Evolutionary conservation across 2,329 filamentous ascomycete genomes (phyloP).

Genomic region (Fusarium sterilihyphosum): DNA sequence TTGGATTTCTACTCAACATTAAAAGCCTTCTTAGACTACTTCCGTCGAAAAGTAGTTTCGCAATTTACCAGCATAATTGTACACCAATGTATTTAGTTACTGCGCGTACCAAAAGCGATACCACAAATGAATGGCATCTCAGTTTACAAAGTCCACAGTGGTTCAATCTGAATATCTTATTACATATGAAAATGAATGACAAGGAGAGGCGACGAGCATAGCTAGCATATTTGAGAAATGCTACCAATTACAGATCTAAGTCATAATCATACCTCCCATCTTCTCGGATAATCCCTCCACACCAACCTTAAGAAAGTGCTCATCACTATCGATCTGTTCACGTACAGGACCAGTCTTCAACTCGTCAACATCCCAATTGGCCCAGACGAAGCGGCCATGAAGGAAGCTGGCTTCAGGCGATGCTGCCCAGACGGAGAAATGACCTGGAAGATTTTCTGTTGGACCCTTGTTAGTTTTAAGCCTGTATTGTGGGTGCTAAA

Average conservation of each 20-base stretch:
- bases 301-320: neutral
- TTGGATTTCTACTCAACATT: rapidly evolving
- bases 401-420: neutral
- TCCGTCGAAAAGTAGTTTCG: rapidly evolving
- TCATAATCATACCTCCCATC: neutral
- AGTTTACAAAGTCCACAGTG: no score
- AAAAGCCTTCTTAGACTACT: no score
- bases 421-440: neutral
- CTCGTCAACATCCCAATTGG: neutral
- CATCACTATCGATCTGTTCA: neutral
- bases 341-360: neutral
- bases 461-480: rapidly evolving
- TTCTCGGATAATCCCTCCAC: neutral
- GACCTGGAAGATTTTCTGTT: neutral
- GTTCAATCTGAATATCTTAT: no score
- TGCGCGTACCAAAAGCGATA: rapidly evolving
- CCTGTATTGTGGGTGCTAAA: rapidly evolving
- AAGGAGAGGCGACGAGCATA: rapidly evolving
- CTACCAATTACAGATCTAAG: neutral
- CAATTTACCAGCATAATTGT: neutral
- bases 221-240: rapidly evolving
- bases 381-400: neutral
- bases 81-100: neutral
- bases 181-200: neutral
- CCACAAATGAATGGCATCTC: rapidly evolving